These are phyloP conservation scores for Paspalum vaginatum DNA, from an alignment of 176 grass and related monocot genomes.

Conservation along the genomic window DNA sequence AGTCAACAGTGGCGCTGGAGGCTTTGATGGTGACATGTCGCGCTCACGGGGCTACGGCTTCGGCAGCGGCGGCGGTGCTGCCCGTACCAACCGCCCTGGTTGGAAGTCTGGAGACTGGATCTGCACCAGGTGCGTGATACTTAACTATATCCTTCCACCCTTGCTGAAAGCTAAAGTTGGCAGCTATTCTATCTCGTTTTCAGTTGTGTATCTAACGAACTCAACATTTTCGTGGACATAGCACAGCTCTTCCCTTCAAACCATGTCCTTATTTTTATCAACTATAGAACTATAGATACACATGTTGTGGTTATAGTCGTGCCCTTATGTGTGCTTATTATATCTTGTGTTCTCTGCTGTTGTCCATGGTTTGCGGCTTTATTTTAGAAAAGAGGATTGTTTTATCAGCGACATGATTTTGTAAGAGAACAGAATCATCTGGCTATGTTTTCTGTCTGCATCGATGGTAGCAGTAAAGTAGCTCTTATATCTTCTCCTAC, in stretches of 20 bases:
- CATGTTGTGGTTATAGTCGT: neutral
- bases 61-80: conserved; percentile 52
- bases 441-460: neutral
- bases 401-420: neutral
- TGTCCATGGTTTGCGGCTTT: neutral
- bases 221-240: neutral
- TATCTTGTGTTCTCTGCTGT: conserved; percentile 3
- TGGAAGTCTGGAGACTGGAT: conserved; percentile 99
- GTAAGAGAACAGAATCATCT: conserved; percentile 2
- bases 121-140: conserved; percentile 77
- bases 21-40: conserved; percentile 70
- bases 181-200: neutral
- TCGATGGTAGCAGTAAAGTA: neutral
- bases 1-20: conserved; percentile 60
- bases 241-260: neutral
- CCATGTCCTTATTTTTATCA: conserved; percentile 3
- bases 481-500: neutral
- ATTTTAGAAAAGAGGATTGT: neutral
- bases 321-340: neutral
- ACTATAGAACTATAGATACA: neutral
- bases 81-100: conserved; percentile 58
- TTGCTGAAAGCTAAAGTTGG: neutral
- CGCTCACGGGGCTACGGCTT: conserved; percentile 72
- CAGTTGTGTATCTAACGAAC: conserved; percentile 1
- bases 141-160: neutral